These are phyloP conservation scores for Terfezia boudieri DNA, from an alignment of 495 filamentous ascomycete species.

Conservation along the genomic window DNA sequence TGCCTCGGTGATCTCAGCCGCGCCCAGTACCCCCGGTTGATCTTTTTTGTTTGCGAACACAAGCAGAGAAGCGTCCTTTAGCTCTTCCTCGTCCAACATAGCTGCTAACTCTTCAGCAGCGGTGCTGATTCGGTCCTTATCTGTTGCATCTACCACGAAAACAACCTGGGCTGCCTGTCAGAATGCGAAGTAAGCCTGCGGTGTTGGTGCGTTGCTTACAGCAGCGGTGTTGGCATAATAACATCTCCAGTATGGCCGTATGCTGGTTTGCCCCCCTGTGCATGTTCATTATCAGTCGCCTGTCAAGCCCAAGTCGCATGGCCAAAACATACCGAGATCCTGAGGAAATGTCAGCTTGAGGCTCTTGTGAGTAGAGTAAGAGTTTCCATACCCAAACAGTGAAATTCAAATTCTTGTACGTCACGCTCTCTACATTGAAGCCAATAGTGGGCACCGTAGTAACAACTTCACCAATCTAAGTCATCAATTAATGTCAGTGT, in stretches of 20 bases:
- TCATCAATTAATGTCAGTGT: not conserved
- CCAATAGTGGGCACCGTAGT: slow-evolving; percentile 98
- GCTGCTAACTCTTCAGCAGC: slow-evolving; percentile 79
- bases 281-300: not conserved
- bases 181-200: not conserved
- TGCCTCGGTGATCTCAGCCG: slow-evolving; percentile 87
- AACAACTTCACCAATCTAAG: slow-evolving; percentile 89
- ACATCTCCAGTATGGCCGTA: slow-evolving; percentile 95
- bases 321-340: slow-evolving; percentile 42
- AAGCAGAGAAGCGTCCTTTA: slow-evolving; percentile 72
- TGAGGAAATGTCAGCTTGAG: slow-evolving; percentile 14
- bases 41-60: slow-evolving; percentile 99
- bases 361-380: not conserved
- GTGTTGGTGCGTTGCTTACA: not conserved
- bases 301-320: not conserved
- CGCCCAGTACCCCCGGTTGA: slow-evolving; percentile 89
- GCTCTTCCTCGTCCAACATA: slow-evolving; percentile 92
- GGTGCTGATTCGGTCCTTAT: slow-evolving; percentile 81
- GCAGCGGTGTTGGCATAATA: slow-evolving; percentile 99
- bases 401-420: slow-evolving; percentile 92
- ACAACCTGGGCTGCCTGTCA: slow-evolving; percentile 32
- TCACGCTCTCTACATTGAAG: slow-evolving; percentile 96
- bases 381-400: slow-evolving; percentile 66
- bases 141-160: slow-evolving; percentile 93
- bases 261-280: slow-evolving; percentile 67